phyloP scores from a whole-genome alignment of 1,284 basidiomycete species.

The Apiotrichum veenhuisii region DNA sequence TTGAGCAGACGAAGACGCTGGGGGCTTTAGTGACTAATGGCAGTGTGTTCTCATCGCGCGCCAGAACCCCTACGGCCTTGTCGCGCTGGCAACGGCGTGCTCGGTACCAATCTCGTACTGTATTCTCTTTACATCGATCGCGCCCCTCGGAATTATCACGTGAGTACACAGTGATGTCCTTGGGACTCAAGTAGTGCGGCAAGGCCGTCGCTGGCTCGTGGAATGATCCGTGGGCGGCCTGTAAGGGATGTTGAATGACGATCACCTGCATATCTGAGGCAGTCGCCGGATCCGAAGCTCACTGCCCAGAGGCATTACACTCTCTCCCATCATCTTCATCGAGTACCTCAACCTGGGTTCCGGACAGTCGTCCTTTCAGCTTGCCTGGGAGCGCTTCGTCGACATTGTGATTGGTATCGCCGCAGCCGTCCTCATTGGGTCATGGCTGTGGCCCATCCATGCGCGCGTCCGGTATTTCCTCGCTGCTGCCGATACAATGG shows the following conservation, averaged over 20 bases:
- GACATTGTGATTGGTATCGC: conserved; percentile 47
- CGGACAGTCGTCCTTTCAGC: conserved; percentile 27
- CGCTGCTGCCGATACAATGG: conserved; percentile 39
- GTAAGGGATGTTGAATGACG: too few species aligned
- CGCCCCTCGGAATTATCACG: conserved; percentile 49
- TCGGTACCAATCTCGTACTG: conserved; percentile 48
- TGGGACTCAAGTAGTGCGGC: too few species aligned
- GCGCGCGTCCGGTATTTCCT: conserved; percentile 48
- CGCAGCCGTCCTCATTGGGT: conserved; percentile 45
- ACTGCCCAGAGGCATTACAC: conserved; percentile 42
- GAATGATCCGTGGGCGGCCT: too few species aligned
- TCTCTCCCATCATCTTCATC: conserved; percentile 50
- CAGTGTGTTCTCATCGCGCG: conserved; percentile 47
- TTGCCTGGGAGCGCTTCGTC: conserved; percentile 44
- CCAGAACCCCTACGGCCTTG: conserved; percentile 50
- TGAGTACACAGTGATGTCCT: conserved; percentile 34
- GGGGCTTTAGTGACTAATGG: too few species aligned
- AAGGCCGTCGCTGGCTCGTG: too few species aligned
- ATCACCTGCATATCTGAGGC: too few species aligned
- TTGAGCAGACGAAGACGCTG: too few species aligned
- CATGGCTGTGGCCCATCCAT: conserved; percentile 47
- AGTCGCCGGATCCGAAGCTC: too few species aligned
- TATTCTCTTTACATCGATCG: conserved; percentile 41
- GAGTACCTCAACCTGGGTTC: conserved; percentile 36
- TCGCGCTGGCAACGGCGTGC: conserved; percentile 44